Evolutionary conservation across 306 rosid species (phyloP).

Genomic region (Rosa chinensis): DNA sequence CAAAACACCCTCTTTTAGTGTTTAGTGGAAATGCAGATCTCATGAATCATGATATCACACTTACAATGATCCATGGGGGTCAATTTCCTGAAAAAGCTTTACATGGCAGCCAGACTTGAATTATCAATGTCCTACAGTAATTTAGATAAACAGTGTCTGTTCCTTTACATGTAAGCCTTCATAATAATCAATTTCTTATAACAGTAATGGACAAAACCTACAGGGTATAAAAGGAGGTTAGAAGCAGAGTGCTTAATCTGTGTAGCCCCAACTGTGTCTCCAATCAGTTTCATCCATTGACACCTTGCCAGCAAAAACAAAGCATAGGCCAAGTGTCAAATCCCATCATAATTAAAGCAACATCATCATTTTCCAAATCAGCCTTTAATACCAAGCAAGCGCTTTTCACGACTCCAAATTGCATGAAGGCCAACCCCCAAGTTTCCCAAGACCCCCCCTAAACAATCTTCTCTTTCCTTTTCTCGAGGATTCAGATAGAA

Average conservation of each 20-base stretch:
- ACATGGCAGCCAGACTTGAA: not conserved
- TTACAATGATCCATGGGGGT: not conserved
- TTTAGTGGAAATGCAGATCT: not conserved
- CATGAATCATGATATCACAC: not conserved
- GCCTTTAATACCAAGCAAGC: conserved; percentile 17
- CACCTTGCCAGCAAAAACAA: conserved; percentile 32
- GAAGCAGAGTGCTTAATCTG: not conserved
- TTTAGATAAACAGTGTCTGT: not conserved
- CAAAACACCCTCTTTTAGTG: not conserved
- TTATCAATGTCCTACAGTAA: not conserved
- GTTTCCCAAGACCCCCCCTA: not conserved
- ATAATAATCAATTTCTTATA: not conserved
- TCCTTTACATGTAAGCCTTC: not conserved
- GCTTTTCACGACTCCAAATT: conserved; percentile 30
- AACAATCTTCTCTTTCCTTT: not conserved
- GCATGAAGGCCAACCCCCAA: not conserved
- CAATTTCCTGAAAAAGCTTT: not conserved
- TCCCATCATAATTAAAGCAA: conserved; percentile 31
- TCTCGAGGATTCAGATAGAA: conserved; percentile 9
- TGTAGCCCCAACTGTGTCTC: not conserved
- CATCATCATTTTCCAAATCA: conserved; percentile 35
- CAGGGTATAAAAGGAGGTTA: no score
- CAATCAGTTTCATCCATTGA: conserved; percentile 16
- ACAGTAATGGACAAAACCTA: not conserved
- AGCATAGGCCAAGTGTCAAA: conserved; percentile 43